A percentile compares a stretch with the other conserved stretches of the same genome.
phyloP scores from a whole-genome alignment of 352 stramenopile species.

The Globisporangium nunn region DNA sequence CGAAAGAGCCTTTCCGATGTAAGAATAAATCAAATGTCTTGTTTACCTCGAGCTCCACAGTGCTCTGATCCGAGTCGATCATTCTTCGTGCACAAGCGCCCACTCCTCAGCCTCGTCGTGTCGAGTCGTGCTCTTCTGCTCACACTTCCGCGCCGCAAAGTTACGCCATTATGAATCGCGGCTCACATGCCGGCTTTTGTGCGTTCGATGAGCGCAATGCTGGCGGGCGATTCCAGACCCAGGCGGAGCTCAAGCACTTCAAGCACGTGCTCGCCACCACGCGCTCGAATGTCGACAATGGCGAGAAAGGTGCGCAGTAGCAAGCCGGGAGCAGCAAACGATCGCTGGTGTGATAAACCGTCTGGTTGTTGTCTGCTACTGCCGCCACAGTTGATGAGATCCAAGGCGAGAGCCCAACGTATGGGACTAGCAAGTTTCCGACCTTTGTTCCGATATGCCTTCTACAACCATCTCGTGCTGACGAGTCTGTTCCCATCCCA shows the following conservation, averaged over 20 bases:
- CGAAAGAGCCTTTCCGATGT: too few species aligned
- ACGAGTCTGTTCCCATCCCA: neutral
- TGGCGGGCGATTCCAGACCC: slow-evolving; percentile 63
- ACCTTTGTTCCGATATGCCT: neutral
- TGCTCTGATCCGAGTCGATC: neutral
- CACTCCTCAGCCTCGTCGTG: neutral
- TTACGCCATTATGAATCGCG: slow-evolving; percentile 35
- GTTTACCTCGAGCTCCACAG: too few species aligned
- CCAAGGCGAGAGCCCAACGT: slow-evolving; percentile 39
- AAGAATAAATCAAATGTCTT: too few species aligned
- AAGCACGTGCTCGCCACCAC: slow-evolving; percentile 60
- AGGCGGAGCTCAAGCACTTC: slow-evolving; percentile 70
- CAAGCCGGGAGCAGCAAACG: too few species aligned
- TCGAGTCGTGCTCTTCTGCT: neutral
- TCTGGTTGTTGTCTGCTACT: neutral
- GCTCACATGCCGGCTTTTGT: slow-evolving; percentile 60
- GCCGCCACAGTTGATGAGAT: slow-evolving; percentile 26
- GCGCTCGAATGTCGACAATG: slow-evolving; percentile 36
- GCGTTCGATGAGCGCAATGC: slow-evolving; percentile 74
- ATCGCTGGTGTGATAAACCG: neutral
- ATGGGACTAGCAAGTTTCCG: slow-evolving; percentile 2
- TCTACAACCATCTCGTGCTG: neutral
- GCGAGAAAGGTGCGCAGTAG: slow-evolving; percentile 35
- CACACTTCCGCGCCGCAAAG: neutral
- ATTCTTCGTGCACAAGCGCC: too few species aligned